A percentile compares a stretch with the other conserved stretches of the same genome.
These are phyloP conservation scores for Dactylellina leptospora DNA, from an alignment of 2,329 filamentous ascomycete species.

Conservation along the genomic window DNA sequence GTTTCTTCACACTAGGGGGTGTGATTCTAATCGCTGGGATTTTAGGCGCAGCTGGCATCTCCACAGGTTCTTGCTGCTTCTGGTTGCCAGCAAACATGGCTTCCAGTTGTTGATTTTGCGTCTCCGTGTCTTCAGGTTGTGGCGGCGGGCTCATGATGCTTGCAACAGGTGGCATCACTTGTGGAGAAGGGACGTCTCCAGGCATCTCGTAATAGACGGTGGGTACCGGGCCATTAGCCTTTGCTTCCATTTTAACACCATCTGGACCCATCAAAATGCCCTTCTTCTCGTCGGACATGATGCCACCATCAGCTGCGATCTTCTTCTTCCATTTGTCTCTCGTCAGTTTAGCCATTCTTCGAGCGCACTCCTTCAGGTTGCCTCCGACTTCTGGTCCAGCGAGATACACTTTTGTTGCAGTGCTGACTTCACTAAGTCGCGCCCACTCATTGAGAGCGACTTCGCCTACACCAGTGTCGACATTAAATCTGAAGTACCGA, in stretches of 20 bases:
- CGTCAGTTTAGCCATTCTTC: slow-evolving; percentile 48
- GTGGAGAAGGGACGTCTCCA: slow-evolving; percentile 21
- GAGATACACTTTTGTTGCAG: slow-evolving; percentile 84
- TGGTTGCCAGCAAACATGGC: slow-evolving; percentile 30
- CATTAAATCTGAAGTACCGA: slow-evolving; percentile 93
- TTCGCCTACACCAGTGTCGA: slow-evolving; percentile 93
- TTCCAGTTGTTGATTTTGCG: slow-evolving; percentile 39
- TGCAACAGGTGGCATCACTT: neutral
- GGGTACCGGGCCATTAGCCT: slow-evolving; percentile 33
- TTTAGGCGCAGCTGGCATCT: slow-evolving; percentile 44
- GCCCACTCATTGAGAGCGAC: slow-evolving; percentile 99
- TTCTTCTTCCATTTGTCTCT: slow-evolving; percentile 52
- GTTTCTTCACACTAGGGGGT: slow-evolving; percentile 41
- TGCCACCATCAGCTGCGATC: slow-evolving; percentile 37
- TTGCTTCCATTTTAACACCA: slow-evolving; percentile 35
- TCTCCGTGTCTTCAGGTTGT: slow-evolving; percentile 19
- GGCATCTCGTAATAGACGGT: slow-evolving; percentile 51
- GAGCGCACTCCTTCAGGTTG: slow-evolving; percentile 59
- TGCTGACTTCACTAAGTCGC: slow-evolving; percentile 91
- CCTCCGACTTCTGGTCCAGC: slow-evolving; percentile 75
- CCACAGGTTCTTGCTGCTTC: slow-evolving; percentile 24
- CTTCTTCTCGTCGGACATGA: slow-evolving; percentile 47
- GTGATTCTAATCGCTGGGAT: slow-evolving; percentile 45
- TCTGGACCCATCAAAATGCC: slow-evolving; percentile 18
- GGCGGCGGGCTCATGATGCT: slow-evolving; percentile 28